These are phyloP conservation scores for Melampsora americana DNA, from an alignment of 1,284 basidiomycete genomes.

Conservation along the genomic window DNA sequence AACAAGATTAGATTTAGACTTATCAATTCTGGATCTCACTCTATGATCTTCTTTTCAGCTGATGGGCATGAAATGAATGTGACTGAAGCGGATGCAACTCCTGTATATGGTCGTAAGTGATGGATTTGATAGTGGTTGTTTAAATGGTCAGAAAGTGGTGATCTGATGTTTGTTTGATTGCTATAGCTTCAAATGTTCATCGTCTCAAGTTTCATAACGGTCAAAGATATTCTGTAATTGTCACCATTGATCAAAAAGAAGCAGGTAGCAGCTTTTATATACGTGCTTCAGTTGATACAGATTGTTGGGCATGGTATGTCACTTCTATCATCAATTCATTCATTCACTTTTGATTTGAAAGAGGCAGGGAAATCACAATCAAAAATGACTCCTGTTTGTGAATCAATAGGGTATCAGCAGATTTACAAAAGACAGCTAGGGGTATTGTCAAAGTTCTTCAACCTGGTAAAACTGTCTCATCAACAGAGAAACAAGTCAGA, in stretches of 20 bases:
- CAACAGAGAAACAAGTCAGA: neutral
- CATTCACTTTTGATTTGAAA: neutral
- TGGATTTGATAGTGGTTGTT: neutral
- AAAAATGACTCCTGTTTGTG: neutral
- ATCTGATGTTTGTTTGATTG: neutral
- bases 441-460: constrained; percentile 17
- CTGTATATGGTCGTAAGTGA: constrained; percentile 33
- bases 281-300: constrained; percentile 23
- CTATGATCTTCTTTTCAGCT: constrained; percentile 49
- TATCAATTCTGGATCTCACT: constrained; percentile 58
- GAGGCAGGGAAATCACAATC: neutral
- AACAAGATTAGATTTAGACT: constrained; percentile 58
- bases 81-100: constrained; percentile 41
- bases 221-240: constrained; percentile 50
- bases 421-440: constrained; percentile 20
- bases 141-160: neutral
- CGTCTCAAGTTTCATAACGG: constrained; percentile 49
- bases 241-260: constrained; percentile 42
- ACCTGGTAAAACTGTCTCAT: neutral
- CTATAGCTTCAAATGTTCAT: constrained; percentile 42
- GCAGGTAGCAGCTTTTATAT: constrained; percentile 29
- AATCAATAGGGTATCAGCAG: constrained; percentile 27
- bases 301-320: constrained; percentile 41
- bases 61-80: constrained; percentile 48
- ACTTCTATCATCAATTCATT: too few relatives aligned